These are phyloP conservation scores for Exidia glandulosa DNA, from an alignment of 768 basidiomycete species.

Conservation along the genomic window DNA sequence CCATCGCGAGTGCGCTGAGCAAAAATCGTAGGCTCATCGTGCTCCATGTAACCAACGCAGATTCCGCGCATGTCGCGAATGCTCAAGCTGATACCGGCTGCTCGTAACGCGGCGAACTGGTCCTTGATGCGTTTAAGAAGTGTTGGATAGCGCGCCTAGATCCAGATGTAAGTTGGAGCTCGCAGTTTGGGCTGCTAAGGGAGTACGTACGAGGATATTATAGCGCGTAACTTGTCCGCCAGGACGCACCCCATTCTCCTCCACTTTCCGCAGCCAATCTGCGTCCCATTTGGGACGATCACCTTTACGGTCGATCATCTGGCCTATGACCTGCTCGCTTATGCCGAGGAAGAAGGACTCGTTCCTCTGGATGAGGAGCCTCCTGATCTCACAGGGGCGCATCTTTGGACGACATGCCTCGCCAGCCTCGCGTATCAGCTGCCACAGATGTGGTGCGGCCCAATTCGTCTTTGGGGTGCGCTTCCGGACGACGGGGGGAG, in stretches of 20 bases:
- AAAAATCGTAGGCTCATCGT: constrained; percentile 19
- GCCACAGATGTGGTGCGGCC: background rate
- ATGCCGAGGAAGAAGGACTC: background rate
- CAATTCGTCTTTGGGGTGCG: background rate
- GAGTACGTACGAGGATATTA: background rate
- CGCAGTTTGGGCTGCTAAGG: background rate
- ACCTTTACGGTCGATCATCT: background rate
- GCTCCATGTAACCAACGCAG: constrained; percentile 18
- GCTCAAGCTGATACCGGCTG: constrained; percentile 12
- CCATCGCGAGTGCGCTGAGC: constrained; percentile 13
- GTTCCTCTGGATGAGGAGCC: background rate
- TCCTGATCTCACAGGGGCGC: background rate
- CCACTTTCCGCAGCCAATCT: background rate
- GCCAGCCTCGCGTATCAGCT: background rate
- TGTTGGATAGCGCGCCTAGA: constrained; percentile 6
- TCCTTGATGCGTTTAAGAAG: constrained; percentile 9
- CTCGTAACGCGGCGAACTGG: constrained; percentile 12
- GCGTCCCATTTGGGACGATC: background rate
- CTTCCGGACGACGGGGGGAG: background rate
- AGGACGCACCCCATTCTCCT: background rate
- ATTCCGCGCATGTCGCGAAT: constrained; percentile 17
- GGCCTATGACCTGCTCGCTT: background rate
- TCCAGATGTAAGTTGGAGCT: background rate
- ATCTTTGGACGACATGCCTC: background rate
- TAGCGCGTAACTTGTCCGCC: background rate